Base-by-base conservation (phyloP, 2,329 filamentous ascomycete species). In the Clarireedia paspali region DNA sequence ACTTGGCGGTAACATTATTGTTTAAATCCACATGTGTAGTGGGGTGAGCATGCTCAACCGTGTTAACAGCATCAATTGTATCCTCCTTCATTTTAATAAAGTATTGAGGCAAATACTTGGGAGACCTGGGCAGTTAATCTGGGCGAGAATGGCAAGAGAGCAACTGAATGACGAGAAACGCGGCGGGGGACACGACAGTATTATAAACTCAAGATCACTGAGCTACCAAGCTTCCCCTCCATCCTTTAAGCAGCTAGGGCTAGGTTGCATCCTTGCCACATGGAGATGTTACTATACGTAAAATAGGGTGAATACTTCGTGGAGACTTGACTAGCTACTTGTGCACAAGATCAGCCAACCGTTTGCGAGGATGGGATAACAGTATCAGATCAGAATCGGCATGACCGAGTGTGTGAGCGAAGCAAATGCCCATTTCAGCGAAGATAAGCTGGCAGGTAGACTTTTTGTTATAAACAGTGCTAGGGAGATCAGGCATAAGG, bases 1-100 rank as follows among this genome's bases (percentile, higher is more conserved):
- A 57, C 55, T 54, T 57, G 10, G 55, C 55, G 5, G 42, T 44
- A n/a, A 48, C 5, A 14, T 57, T 57, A 5, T 54, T 53, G n/a
- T 57, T 57, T 20, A 57, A 48, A 48, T 57, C 38, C 9, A 57
- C 38, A 15, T 57, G 55, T 6, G 44, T 40, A 27, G n/a, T 15
- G 27, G 47, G 47, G n/a, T 53, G 54, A 36, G 54, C 54, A 42
- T 56, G 48, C n/a, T 56, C 54, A 24, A 50, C 39, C 34, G 38
- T 38, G 10, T 50, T 30, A 34, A 45, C 27, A 14, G 27, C 26
- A 9, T 50, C 47, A 30, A 55, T 4, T 24, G 30, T 20, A 10
- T 44, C 26, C 9, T 50, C 39, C 27, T 55, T 50, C 53, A 55
- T 55, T n/a, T 50, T 50, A 39, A 27, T 2, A 9, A 50, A 42